Percentiles rank a stretch among this genome's conserved stretches.
These are phyloP conservation scores for Mucor lusitanicus DNA, from an alignment of 371 early-diverging fungal species.

Conservation along the genomic window DNA sequence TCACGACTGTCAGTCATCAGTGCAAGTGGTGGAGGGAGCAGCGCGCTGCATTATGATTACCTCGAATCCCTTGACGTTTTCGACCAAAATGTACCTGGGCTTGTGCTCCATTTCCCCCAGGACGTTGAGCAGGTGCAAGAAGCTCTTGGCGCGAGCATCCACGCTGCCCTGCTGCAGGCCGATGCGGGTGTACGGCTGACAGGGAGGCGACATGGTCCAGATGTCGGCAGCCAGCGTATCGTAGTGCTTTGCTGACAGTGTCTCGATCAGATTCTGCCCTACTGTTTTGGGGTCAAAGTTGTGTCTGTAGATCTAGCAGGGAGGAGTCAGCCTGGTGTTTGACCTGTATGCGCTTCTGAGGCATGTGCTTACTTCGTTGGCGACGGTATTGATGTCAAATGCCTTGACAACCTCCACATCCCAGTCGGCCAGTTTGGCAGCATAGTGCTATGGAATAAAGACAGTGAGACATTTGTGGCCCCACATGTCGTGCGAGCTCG, in stretches of 20 bases:
- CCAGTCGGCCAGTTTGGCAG: constrained; percentile 61
- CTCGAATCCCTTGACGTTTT: constrained; percentile 88
- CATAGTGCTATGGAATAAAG: constrained; percentile 60
- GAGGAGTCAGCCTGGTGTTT: too few relatives aligned
- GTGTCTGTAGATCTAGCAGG: constrained; percentile 58
- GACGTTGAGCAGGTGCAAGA: constrained; percentile 70
- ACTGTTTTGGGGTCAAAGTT: constrained; percentile 71
- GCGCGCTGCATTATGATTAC: too few relatives aligned
- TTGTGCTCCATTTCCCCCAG: constrained; percentile 56
- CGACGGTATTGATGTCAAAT: constrained; percentile 81
- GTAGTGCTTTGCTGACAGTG: constrained; percentile 60
- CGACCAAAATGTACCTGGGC: constrained; percentile 74
- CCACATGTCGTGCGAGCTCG: neutral
- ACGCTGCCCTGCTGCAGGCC: constrained; percentile 75
- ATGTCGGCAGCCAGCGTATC: constrained; percentile 70
- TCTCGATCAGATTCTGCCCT: constrained; percentile 74
- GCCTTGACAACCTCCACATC: constrained; percentile 67
- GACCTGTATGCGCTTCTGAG: too few relatives aligned
- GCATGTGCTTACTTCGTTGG: constrained; percentile 75
- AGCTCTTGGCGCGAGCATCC: constrained; percentile 76
- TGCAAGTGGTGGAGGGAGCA: too few relatives aligned
- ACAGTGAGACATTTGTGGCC: too few relatives aligned
- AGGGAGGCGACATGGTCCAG: constrained; percentile 87
- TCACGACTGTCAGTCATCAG: neutral
- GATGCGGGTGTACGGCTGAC: constrained; percentile 83